Base-by-base conservation (phyloP, 2,329 filamentous ascomycete species). In the Penicillium sp. region DNA sequence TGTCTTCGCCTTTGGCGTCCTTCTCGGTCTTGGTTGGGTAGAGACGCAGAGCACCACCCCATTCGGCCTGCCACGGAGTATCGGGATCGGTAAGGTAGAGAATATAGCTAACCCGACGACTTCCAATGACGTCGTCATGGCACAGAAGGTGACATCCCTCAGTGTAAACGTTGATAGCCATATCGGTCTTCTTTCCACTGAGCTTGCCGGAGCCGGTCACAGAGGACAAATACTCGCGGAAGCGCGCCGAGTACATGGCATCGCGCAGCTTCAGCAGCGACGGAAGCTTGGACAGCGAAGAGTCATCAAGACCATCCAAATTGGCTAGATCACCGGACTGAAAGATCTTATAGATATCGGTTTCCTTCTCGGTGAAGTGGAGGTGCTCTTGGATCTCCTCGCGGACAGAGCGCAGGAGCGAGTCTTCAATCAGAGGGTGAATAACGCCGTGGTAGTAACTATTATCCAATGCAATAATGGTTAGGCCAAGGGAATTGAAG, bases 51-150 rank as follows among this genome's bases (percentile, higher is more conserved):
- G 93, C 93, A 55, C 94, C 94, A 59, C 94, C 94, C 90, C 92
- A 99, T 70, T 90, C 86, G 15, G 88, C 77, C 77, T 93, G 85
- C 94, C 94, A 99, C 6, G 89, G 86, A 53, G 81, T 85, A 66
- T 97, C 93, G 4, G 94, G 94, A 68, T 97, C 90, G 13, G 90
- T 93, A 57, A 99, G 79, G 72, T 99, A 99, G 54, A 99, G 80
- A 61, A 99, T 99, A 73, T 96, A 99, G 79, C 92, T 96, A 65
- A 99, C 87, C 60, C 92, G 86, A 55, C 94, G 84, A 67, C 88
- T 96, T n/a, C 94, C 94, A 72, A 99, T 99, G 56, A 99, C 94
- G 74, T 99, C 94, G 79, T 99, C 94, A 68, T 99, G 94, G 74
- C 94, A 97, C 28, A 99, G 81, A 24, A 99, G 81, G 71, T 95